Evolutionary conservation across 225 moss, liverwort and hornwort species (phyloP), one percentile per base, ranked within the genome.

Genomic region (Bryoerythrophyllum caledonicum): DNA sequence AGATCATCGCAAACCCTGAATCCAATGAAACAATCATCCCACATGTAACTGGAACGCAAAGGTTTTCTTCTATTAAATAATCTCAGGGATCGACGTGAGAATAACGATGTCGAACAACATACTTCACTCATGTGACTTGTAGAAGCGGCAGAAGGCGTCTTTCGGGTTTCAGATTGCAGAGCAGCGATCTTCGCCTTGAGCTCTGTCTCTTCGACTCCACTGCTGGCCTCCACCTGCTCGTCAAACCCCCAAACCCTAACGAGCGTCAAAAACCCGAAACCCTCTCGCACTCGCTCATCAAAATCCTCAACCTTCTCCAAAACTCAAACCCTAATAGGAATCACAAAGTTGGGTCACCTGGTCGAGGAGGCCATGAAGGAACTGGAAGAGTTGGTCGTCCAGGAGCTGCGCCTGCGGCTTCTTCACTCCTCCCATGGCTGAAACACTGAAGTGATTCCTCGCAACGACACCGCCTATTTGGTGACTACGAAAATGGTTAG

Each of bases 171-270:
- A 43, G 82, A 85, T 70, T 86, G 88, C 80, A 95, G 74, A 58
- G 93, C 84, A 41, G 86, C 87, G 35, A 95, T 95, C 84, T 95
- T 93, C 15, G 95, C 82, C 53, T 91, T 92, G 81, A 95, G 72
- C 75, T 93, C 95, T 15, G 87, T 67, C 77, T 93, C 95, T 68
- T 93, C 92, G 56, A 81, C 82, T 76, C 95, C 95, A 76, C 90
- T 89, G 53, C 66, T 81, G 56, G 82, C 84, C 83, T 95, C 95
- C 70, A 91, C 95, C 95, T 95, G 84, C 77, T 35, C 75, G 30
- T 27, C n/a, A n/a, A n/a, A n/a, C 5, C 25, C 72, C 25, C 60
- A 75, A 41, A 72, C 21, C 63, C 67, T 6, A 25, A 28, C 16
- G n/a, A 25, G 24, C n/a, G n/a, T 19, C 5, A 53, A 55, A 53